These are phyloP conservation scores for Aspergillus pseudotamarii DNA, from an alignment of 2,329 filamentous ascomycete genomes.

Conservation along the genomic window DNA sequence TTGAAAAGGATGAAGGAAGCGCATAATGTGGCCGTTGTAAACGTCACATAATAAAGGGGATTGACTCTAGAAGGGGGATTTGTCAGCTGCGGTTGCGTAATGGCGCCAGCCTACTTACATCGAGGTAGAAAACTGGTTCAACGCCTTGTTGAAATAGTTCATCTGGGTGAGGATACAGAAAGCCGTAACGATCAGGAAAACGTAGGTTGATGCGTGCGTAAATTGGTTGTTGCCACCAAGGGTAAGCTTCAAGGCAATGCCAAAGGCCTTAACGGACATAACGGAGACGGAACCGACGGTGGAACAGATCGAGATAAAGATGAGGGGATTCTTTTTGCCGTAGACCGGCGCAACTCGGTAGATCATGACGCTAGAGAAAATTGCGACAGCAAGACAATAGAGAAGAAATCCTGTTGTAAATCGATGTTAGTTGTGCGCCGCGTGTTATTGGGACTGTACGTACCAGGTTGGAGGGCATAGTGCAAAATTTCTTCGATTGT, in stretches of 20 bases:
- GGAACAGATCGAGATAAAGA: constrained; percentile 97
- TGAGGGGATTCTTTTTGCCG: constrained; percentile 92
- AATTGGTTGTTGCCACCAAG: constrained; percentile 95
- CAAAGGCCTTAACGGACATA: constrained; percentile 99
- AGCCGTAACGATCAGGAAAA: constrained; percentile 88
- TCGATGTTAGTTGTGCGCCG: constrained; percentile 8
- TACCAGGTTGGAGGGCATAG: constrained; percentile 90
- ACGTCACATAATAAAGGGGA: constrained; percentile 95
- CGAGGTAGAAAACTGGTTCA: constrained; percentile 95
- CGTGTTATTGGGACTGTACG: constrained; percentile 25
- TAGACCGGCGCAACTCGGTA: constrained; percentile 88
- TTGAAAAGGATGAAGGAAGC: constrained; percentile 95
- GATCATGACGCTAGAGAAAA: constrained; percentile 92
- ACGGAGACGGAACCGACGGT: constrained; percentile 96
- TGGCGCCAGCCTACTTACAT: constrained; percentile 66
- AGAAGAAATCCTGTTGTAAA: constrained; percentile 73
- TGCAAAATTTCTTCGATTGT: constrained; percentile 90
- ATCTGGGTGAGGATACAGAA: constrained; percentile 98
- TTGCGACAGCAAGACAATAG: constrained; percentile 77
- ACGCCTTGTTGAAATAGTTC: constrained; percentile 99
- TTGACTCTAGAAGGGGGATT: constrained; percentile 68
- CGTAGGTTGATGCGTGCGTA: constrained; percentile 90
- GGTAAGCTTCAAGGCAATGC: constrained; percentile 94
- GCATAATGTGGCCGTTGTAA: constrained; percentile 90
- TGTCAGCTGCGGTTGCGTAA: constrained; percentile 7